A percentile compares a stretch with the other conserved stretches of the same genome.
phyloP scores from a whole-genome alignment of 331 rosid genomes.

The Quercus lobata region DNA sequence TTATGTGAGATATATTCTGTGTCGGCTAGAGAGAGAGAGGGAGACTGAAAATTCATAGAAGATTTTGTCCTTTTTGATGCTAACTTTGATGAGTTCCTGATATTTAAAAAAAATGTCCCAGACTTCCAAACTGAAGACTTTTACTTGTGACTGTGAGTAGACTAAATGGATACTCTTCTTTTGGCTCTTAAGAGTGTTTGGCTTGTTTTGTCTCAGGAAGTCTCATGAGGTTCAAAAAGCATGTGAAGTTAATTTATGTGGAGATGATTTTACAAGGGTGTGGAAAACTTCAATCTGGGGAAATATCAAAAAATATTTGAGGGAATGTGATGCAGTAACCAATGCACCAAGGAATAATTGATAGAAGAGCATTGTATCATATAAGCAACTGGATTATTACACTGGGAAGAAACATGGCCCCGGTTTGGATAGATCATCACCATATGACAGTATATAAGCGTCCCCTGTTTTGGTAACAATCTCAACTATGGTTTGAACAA shows the following conservation, averaged over 20 bases:
- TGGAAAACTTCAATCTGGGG: background rate
- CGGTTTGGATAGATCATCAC: background rate
- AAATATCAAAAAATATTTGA: background rate
- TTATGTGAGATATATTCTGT: too few relatives aligned
- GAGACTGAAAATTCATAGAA: too few relatives aligned
- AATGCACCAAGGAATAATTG: background rate
- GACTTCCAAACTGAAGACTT: too few relatives aligned
- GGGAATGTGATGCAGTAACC: background rate
- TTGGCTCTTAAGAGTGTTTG: background rate
- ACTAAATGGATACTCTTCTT: background rate
- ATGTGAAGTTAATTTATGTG: background rate
- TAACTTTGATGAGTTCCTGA: too few relatives aligned
- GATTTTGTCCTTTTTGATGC: too few relatives aligned
- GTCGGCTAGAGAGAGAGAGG: too few relatives aligned
- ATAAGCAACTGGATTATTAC: background rate
- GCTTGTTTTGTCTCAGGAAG: background rate
- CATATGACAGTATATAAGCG: background rate
- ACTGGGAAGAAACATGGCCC: background rate
- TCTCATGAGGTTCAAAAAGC: background rate
- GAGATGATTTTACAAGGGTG: background rate
- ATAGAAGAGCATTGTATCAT: background rate
- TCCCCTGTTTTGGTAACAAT: background rate
- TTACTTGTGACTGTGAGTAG: too few relatives aligned
- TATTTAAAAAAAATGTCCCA: too few relatives aligned
- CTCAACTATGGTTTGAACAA: background rate